Conservation (phyloP, 2,329 filamentous ascomycete species). For the Penicillium sp. region DNA sequence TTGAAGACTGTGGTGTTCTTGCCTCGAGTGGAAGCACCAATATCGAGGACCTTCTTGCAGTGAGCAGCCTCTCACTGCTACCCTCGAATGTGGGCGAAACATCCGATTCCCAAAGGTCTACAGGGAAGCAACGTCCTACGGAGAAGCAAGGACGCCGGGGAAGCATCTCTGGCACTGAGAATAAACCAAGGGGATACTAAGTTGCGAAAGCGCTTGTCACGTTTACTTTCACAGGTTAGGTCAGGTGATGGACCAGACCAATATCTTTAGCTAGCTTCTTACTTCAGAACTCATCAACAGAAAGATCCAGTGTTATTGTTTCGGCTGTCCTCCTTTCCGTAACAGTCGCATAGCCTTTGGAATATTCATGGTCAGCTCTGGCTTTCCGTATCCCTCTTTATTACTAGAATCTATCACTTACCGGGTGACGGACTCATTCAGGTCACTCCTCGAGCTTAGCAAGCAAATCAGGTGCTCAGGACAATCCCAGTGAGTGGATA, state of each 20-base stretch:
- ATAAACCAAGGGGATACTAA: slow-evolving; percentile 4
- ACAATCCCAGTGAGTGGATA: too few relatives aligned
- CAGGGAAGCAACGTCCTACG: slow-evolving; percentile 7
- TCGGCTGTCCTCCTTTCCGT: slow-evolving; percentile 5
- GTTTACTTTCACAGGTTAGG: neutral
- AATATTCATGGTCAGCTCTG: neutral
- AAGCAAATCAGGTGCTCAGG: too few relatives aligned
- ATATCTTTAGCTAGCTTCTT: neutral
- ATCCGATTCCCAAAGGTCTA: slow-evolving; percentile 2
- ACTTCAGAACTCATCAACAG: neutral
- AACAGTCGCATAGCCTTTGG: slow-evolving; percentile 2
- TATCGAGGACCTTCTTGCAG: slow-evolving; percentile 15
- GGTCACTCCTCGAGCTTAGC: too few relatives aligned
- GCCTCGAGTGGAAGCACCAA: slow-evolving; percentile 13
- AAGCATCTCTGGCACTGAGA: slow-evolving; percentile 2
- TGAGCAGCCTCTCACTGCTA: slow-evolving; percentile 13
- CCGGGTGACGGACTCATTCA: too few relatives aligned
- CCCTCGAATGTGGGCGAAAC: slow-evolving; percentile 6
- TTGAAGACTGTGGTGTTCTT: slow-evolving; percentile 12
- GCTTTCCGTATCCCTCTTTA: too few relatives aligned
- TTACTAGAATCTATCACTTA: too few relatives aligned
- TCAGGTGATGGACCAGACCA: slow-evolving; percentile 1
- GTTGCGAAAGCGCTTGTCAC: slow-evolving; percentile 4
- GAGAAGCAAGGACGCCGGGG: slow-evolving; percentile 5
- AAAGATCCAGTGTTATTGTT: slow-evolving; percentile 2